phyloP scores from a whole-genome alignment of 2,329 filamentous ascomycete genomes.

The Aschersonia sp. region DNA sequence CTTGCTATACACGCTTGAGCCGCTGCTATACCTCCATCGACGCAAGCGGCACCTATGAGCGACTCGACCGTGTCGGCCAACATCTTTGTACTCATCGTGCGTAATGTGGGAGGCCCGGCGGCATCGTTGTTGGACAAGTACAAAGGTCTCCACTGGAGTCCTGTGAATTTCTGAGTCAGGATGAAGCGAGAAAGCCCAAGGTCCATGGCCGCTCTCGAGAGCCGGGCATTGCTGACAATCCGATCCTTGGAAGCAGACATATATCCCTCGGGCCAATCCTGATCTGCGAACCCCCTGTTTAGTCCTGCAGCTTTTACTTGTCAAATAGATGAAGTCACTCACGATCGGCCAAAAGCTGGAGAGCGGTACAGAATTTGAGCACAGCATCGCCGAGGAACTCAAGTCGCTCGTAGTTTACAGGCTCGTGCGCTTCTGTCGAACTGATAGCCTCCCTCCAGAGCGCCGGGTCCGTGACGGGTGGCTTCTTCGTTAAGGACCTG shows the following conservation, averaged over 20 bases:
- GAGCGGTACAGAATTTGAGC: conserved; percentile 57
- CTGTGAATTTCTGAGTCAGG: conserved; percentile 50
- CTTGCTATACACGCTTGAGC: conserved; percentile 49
- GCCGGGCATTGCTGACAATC: conserved; percentile 60
- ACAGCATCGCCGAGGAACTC: conserved; percentile 81
- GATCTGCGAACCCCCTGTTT: conserved; percentile 28
- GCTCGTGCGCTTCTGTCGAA: conserved; percentile 42
- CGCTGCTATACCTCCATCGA: conserved; percentile 51
- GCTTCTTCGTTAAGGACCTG: conserved; percentile 13
- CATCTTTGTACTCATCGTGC: conserved; percentile 54
- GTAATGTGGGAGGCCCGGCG: conserved; percentile 2
- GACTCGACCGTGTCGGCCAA: conserved; percentile 82
- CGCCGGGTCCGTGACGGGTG: conserved; percentile 37
- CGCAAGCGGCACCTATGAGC: conserved; percentile 60
- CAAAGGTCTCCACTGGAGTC: conserved; percentile 55
- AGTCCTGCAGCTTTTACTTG: neutral
- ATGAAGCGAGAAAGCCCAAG: conserved; percentile 60
- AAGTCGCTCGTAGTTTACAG: conserved; percentile 62
- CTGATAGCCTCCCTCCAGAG: conserved; percentile 57
- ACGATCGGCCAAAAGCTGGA: conserved; percentile 46
- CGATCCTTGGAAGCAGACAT: conserved; percentile 53
- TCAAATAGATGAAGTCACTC: conserved; percentile 13
- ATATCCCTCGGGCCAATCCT: conserved; percentile 61
- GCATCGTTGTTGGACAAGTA: conserved; percentile 29
- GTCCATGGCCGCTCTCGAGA: conserved; percentile 49